Evolutionary conservation across 805 yeast species (phyloP).

Genomic region (Yamadazyma sp.): DNA sequence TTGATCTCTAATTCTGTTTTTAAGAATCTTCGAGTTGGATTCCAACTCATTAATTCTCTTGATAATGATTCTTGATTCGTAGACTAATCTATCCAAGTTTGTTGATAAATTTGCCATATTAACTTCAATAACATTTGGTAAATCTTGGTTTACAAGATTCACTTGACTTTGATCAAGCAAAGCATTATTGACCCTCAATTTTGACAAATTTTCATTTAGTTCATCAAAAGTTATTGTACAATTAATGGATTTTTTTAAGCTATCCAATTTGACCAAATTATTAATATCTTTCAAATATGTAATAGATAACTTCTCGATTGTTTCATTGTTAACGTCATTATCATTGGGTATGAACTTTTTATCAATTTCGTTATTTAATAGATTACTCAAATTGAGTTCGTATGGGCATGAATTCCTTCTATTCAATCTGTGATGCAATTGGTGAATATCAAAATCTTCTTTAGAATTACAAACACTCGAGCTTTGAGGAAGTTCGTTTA

Average conservation of each 20-base stretch:
- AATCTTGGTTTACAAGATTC: constrained; percentile 27
- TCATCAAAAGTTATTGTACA: constrained; percentile 21
- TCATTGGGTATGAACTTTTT: not conserved
- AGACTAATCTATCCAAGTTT: constrained; percentile 35
- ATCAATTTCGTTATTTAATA: constrained; percentile 4
- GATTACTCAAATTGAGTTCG: constrained; percentile 14
- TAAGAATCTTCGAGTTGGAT: constrained; percentile 27
- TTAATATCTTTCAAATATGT: constrained; percentile 10
- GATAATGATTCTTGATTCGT: constrained; percentile 38
- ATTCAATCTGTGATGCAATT: no score
- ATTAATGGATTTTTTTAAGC: constrained; percentile 9
- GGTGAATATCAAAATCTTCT: no score
- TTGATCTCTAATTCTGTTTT: constrained; percentile 25
- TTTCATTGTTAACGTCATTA: not conserved
- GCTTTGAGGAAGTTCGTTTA: no score
- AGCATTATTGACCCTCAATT: constrained; percentile 23
- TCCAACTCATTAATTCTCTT: constrained; percentile 41
- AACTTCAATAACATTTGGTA: constrained; percentile 23
- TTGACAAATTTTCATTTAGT: constrained; percentile 29
- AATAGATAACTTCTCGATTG: constrained; percentile 8
- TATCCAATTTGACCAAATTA: constrained; percentile 20
- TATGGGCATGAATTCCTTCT: constrained; percentile 37
- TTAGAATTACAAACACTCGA: no score
- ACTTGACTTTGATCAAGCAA: constrained; percentile 24
- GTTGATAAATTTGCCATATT: constrained; percentile 29